Evolutionary conservation across 495 filamentous ascomycete genomes (phyloP).

Genomic region (Bombardia bombarda): DNA sequence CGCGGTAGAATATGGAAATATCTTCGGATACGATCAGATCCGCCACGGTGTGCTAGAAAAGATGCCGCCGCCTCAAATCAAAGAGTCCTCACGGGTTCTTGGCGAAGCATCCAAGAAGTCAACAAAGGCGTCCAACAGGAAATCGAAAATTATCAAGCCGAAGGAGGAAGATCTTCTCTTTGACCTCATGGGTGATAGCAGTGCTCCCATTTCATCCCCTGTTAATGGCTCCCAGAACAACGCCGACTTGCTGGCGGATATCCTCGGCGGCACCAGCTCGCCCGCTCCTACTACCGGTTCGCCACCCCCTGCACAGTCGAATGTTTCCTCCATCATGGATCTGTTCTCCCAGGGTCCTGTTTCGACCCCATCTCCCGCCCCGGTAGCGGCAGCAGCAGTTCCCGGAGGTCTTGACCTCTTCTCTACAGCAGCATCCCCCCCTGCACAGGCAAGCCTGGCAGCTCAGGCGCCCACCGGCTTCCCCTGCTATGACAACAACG

Average conservation of each 20-base stretch:
- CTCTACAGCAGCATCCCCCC: conserved; percentile 33
- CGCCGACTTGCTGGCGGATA: conserved; percentile 81
- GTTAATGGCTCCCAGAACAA: conserved; percentile 68
- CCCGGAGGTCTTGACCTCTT: conserved; percentile 36
- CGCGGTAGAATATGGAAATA: conserved; percentile 87
- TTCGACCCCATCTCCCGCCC: conserved; percentile 18
- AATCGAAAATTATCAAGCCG: conserved; percentile 68
- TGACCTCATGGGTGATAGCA: conserved; percentile 82
- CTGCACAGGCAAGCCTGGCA: conserved; percentile 33
- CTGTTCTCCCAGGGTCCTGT: conserved; percentile 49
- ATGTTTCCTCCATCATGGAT: conserved; percentile 79
- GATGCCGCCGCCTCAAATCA: conserved; percentile 95
- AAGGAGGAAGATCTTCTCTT: conserved; percentile 87
- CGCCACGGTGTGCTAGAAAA: conserved; percentile 86
- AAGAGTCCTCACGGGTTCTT: conserved; percentile 82
- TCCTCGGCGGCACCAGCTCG: conserved; percentile 58
- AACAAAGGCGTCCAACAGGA: conserved; percentile 64
- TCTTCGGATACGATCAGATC: conserved; percentile 84
- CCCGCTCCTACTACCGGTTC: conserved; percentile 46
- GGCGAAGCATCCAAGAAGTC: conserved; percentile 81
- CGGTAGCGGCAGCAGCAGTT: conserved; percentile 26
- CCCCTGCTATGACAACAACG: conserved; percentile 78
- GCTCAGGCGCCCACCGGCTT: conserved; percentile 43
- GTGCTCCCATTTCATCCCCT: conserved; percentile 38
- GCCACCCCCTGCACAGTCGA: conserved; percentile 43